Percentiles rank a stretch among this genome's conserved stretches.
Evolutionary conservation across 2,329 filamentous ascomycete genomes (phyloP).

Genomic region (Fusarium brachygibbosum): DNA sequence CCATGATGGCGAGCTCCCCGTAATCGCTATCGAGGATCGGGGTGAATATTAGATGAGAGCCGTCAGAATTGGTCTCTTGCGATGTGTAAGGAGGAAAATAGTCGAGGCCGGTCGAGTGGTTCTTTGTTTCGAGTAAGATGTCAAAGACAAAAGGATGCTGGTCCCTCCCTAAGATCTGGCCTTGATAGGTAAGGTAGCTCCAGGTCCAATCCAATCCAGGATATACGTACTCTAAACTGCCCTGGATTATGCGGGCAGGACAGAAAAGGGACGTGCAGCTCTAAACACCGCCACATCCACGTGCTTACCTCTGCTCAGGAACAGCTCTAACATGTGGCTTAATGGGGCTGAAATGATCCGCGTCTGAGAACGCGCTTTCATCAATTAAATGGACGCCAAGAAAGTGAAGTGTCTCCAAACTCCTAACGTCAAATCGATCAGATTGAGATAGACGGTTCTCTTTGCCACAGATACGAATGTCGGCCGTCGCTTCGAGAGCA

Average conservation of each 20-base stretch:
- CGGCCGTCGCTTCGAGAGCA: slow-evolving; percentile 23
- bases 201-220: slow-evolving; percentile 6
- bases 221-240: slow-evolving; percentile 31
- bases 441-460: slow-evolving; percentile 6
- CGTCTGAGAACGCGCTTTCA: slow-evolving; percentile 46
- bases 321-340: slow-evolving; percentile 35
- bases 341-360: slow-evolving; percentile 44
- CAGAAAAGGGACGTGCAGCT: slow-evolving; percentile 35
- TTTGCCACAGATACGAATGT: slow-evolving; percentile 40
- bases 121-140: slow-evolving; percentile 38
- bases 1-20: slow-evolving; percentile 65
- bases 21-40: slow-evolving; percentile 25
- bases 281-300: slow-evolving; percentile 48
- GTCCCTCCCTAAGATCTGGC: slow-evolving; percentile 52
- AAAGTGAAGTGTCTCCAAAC: slow-evolving; percentile 31
- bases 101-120: slow-evolving; percentile 17
- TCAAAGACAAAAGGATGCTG: slow-evolving; percentile 39
- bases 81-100: slow-evolving; percentile 2
- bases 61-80: slow-evolving; percentile 15
- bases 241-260: slow-evolving; percentile 35
- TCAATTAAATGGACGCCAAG: slow-evolving; percentile 43
- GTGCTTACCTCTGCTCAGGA: slow-evolving; percentile 22
- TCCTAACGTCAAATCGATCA: slow-evolving; percentile 15
- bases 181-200: slow-evolving; percentile 51
- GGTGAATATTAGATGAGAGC: slow-evolving; percentile 4